Evolutionary conservation across 768 basidiomycete species (phyloP).

Genomic region (Hygrophorus russula): DNA sequence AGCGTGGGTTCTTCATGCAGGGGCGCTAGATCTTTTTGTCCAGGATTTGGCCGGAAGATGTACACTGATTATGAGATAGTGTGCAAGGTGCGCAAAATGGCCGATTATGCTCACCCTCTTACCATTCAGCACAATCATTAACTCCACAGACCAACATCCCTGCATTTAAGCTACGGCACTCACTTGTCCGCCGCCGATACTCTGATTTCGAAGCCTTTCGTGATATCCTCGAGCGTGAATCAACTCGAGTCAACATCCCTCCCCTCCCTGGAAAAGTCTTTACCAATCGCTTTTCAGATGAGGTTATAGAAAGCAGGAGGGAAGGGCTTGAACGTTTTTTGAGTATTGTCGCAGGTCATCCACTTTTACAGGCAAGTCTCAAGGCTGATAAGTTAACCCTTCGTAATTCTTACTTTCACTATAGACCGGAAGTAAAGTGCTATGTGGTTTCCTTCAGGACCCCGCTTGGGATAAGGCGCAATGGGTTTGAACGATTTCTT

Average conservation of each 20-base stretch:
- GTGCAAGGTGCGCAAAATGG: conserved; percentile 72
- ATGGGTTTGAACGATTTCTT: conserved; percentile 43
- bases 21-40: too few relatives aligned
- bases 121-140: neutral
- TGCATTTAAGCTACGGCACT: conserved; percentile 95
- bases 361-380: conserved; percentile 73
- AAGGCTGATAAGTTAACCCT: neutral
- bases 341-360: conserved; percentile 95
- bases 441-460: conserved; percentile 91
- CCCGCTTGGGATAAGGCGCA: conserved; percentile 82
- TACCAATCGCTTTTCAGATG: conserved; percentile 95
- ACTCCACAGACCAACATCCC: conserved; percentile 91
- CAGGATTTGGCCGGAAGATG: conserved; percentile 97
- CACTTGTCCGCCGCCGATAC: conserved; percentile 78
- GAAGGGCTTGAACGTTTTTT: conserved; percentile 94
- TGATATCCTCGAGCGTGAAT: conserved; percentile 95
- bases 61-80: conserved; percentile 99
- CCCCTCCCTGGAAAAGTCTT: conserved; percentile 97
- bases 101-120: neutral
- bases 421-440: conserved; percentile 93
- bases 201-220: conserved; percentile 96
- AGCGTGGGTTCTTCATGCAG: too few relatives aligned
- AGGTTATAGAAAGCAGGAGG: conserved; percentile 85
- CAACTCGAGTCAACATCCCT: conserved; percentile 95
- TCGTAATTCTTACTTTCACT: conserved; percentile 6